Conservation (phyloP, 352 stramenopile species). For the Pythium sukuiense region DNA sequence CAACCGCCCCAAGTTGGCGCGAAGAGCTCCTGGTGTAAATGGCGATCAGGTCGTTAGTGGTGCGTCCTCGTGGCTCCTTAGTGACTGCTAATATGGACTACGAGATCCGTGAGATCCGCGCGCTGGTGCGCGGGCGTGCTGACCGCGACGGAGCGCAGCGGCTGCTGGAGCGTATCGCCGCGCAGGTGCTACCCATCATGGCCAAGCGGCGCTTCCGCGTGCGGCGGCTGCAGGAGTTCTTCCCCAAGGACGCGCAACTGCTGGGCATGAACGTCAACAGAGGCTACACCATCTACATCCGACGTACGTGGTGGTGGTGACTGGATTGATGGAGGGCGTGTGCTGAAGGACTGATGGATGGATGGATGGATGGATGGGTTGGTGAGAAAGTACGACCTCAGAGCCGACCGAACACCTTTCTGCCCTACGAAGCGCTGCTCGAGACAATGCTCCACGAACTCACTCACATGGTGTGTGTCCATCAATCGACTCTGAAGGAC, state of each 20-base stretch:
- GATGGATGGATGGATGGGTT: background rate
- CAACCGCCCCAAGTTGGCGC: background rate
- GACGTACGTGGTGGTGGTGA: constrained; percentile 30
- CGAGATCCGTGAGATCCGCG: constrained; percentile 31
- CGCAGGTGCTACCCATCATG: constrained; percentile 58
- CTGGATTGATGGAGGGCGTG: background rate
- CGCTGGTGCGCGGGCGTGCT: constrained; percentile 37
- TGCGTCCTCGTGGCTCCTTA: background rate
- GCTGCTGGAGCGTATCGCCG: constrained; percentile 40
- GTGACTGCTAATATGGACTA: constrained; percentile 14
- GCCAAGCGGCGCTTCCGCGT: constrained; percentile 55
- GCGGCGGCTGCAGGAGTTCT: constrained; percentile 60
- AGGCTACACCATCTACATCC: constrained; percentile 70
- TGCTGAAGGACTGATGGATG: background rate
- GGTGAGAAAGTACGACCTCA: constrained; percentile 40
- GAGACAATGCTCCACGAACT: constrained; percentile 78
- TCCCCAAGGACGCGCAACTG: constrained; percentile 52
- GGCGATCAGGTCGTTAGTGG: background rate
- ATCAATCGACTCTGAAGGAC: background rate
- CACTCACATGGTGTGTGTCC: constrained; percentile 51
- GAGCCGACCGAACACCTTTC: constrained; percentile 26
- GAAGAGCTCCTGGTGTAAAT: background rate
- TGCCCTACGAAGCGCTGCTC: constrained; percentile 59
- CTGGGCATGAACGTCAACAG: constrained; percentile 84
- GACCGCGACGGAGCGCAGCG: constrained; percentile 32